These are phyloP conservation scores for Beauveria rudraprayagi DNA, from an alignment of 2,329 filamentous ascomycete species.

Conservation along the genomic window DNA sequence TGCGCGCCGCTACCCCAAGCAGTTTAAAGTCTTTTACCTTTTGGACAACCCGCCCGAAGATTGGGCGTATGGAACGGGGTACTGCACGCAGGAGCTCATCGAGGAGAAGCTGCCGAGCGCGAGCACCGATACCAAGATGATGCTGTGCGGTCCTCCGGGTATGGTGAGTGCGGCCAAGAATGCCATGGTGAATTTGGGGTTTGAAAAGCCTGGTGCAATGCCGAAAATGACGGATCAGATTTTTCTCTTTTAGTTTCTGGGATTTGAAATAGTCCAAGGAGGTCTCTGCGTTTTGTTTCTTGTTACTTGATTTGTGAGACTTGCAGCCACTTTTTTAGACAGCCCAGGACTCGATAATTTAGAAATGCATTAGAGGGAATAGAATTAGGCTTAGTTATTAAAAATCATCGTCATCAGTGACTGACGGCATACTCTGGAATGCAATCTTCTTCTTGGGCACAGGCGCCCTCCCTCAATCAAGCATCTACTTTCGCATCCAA, in stretches of 20 bases:
- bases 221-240: conserved; percentile 47
- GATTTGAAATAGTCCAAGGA: background rate
- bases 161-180: conserved; percentile 52
- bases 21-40: conserved; percentile 49
- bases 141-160: conserved; percentile 47
- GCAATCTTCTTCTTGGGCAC: background rate
- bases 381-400: background rate
- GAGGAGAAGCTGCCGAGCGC: conserved; percentile 43
- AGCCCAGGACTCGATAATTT: background rate
- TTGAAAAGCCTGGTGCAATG: conserved; percentile 39
- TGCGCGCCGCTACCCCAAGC: conserved; percentile 40
- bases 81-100: conserved; percentile 44
- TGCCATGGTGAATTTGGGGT: conserved; percentile 40
- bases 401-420: background rate
- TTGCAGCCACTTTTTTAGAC: background rate
- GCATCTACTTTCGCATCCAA: conserved; percentile 40
- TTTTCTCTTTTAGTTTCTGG: conserved; percentile 38
- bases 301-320: background rate
- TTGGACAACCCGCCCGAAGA: conserved; percentile 37
- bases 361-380: too few relatives aligned
- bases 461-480: background rate
- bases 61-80: conserved; percentile 43
- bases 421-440: background rate
- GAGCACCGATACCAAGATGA: background rate
- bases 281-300: background rate